Base-by-base conservation (phyloP, 768 basidiomycete genomes). In the Sutorius australiensis region DNA sequence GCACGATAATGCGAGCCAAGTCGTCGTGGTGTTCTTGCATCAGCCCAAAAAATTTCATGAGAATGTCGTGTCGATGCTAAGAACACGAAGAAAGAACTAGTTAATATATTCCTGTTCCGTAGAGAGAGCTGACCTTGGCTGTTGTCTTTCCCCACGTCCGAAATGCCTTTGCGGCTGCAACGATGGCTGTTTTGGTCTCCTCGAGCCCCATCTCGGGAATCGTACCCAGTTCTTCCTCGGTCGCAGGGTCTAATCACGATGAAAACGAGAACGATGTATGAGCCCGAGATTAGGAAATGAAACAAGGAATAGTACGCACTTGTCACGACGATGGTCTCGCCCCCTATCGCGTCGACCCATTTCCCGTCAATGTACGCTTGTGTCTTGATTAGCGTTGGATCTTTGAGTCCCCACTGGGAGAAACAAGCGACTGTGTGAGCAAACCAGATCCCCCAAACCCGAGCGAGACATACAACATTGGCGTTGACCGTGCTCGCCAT, bases 11-110 rank as follows among this genome's bases (percentile, higher is more conserved):
- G 40, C 88, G 81, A 3, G 83, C 82, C 34, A 99, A 75, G 67
- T 99, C 97, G 33, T 97, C 92, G 33, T 84, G 74, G 67, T 97
- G 81, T 63, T 91, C 82, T 59, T 81, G 76, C 87, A 95, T 87
- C 49, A 95, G 77, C 17, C 73, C 69, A 69, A 80, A 87, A 56
- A 97, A 79, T 60, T 91, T 93, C 68, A 83, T 71, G 46, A 98
- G 75, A 53, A 94, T 76, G 61, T 93, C 89, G 61, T 94, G 91
- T 39, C 94, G 84, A 49, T 87, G 68, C 86, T 92, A 62, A 0
- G 27, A 2, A 5, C 6, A 28, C 27, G 21, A 24, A 46, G n/a
- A 13, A 16, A 21, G 32, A 3, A 33, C 10, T 14, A 9, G 31
- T 16, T 11, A 50, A 37, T 28, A 17, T 16, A 36, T 39, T 32